Evolutionary conservation across 352 stramenopile species (phyloP), one percentile per base, ranked within the genome.

Genomic region (Phytophthora crassamura): DNA sequence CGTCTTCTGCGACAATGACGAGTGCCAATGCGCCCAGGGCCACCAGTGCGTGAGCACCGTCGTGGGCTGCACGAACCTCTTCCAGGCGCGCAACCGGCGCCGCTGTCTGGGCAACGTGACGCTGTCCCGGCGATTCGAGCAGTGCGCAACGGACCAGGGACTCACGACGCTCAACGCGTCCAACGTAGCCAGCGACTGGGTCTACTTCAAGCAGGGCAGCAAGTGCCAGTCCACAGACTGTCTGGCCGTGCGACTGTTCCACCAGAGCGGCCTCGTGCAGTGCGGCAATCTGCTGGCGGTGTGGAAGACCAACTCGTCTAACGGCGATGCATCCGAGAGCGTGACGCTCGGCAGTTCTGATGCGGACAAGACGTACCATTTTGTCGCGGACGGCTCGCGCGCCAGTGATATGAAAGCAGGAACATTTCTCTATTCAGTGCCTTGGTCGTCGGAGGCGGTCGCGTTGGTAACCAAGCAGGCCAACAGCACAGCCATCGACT

Each of bases 351-450:
- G 36, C 16, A 63, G 42, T 36, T 53, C 57, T 10, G 41, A 46
- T 11, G 68, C 43, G 25, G 62, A 69, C 16, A 64, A 62, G 5
- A 61, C 73, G 28, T 93, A 89, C 53, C 75, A 88, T 59, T 93
- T 94, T 22, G 63, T 95, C 11, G 82, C 86, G n/a, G 82, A 94
- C 28, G 85, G 87, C 25, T 92, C 85, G 8, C 80, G 84, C 18
- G 61, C 58, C 1, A 79, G 65, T 20, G 85, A 93, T 55, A 82
- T 89, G 70, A 81, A 73, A 12, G 63, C 82, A 5, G 85, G 84
- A 14, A 87, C 80, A 12, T 94, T 94, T 55, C 70, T 90, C 41
- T 87, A 86, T 70, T 61, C 67, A 5, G 80, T 78, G 9, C 72
- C 74, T 0, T 80, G 67, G 38, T 67, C 64, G 5, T 57, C 68